These are phyloP conservation scores for Pistacia integerrima DNA, from an alignment of 345 rosid species.

Conservation along the genomic window DNA sequence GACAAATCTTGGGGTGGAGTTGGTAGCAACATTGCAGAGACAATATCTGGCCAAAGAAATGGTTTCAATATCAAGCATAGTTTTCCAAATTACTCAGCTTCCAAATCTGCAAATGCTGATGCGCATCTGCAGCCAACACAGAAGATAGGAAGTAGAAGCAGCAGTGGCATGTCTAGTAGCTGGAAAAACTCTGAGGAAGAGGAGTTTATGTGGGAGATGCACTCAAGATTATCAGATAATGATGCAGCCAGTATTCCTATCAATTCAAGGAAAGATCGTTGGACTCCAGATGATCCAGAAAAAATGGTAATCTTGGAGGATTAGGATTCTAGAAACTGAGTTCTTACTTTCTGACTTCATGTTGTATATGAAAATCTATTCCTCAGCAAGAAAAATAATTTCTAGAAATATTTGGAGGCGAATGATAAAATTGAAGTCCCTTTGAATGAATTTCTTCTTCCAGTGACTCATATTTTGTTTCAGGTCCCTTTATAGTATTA, in stretches of 20 bases:
- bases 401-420: not conserved
- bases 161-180: constrained; percentile 55
- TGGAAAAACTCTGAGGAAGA: constrained; percentile 98
- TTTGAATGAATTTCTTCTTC: not conserved
- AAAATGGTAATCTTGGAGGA: constrained; percentile 56
- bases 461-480: not conserved
- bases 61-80: constrained; percentile 60
- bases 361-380: constrained; percentile 1
- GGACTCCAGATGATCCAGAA: constrained; percentile 60
- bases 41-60: constrained; percentile 61
- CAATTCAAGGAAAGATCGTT: constrained; percentile 51
- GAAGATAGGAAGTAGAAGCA: constrained; percentile 42
- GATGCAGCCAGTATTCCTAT: constrained; percentile 43
- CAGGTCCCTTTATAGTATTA: not conserved
- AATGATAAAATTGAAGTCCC: not conserved
- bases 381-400: not conserved
- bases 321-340: not conserved
- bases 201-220: constrained; percentile 96
- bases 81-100: constrained; percentile 42
- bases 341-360: not conserved
- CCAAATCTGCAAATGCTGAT: constrained; percentile 51
- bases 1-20: constrained; percentile 63
- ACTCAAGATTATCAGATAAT: constrained; percentile 66
- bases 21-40: constrained; percentile 50
- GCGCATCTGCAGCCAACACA: constrained; percentile 35